Evolutionary conservation across 148 eudicot species (phyloP), one percentile per base, ranked within the genome.

Genomic region (Camellia lanceoleosa): DNA sequence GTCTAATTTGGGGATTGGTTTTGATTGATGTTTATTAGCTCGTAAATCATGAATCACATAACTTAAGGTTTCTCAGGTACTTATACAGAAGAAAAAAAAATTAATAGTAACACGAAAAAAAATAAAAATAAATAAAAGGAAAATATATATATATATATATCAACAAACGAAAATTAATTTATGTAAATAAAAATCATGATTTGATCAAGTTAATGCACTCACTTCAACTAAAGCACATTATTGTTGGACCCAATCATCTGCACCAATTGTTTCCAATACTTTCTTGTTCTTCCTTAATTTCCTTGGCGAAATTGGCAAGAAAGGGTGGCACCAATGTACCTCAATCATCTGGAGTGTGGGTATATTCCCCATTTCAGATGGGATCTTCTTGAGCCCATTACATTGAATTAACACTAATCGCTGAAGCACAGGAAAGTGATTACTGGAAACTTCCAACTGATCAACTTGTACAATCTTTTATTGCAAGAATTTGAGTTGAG

Each of bases 401-500:
- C 68, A 65, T 65, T 11, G 0, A 30, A 20, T 13, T 18, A 68
- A 68, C 5, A 42, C 71, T 68, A 68, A 3, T 1, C 30, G 30
- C 49, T 68, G 18, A 68, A 68, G 71, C 2, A 16, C 4, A 0
- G 71, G 71, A 43, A 68, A 68, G 49, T 68, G 49, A 68, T 68
- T 7, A 13, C n/a, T 68, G 1, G 5, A 12, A 7, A 11, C 49
- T 3, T 68, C 4, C 71, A 47, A 68, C 15, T 12, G 2, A n/a
- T 1, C 8, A 2, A 68, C 4, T 6, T 68, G 4, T 1, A 41
- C 18, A 41, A 4, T 0, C 1, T 41, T 5, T 3, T 42, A 68
- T 68, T 68, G 42, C 11, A 68, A 43, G 18, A 68, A 68, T n/a
- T 43, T 68, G 71, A 68, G 71, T 68, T 0, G 15, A 68, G 71